Evolutionary conservation across 495 filamentous ascomycete genomes (phyloP), one percentile per base, ranked within the genome.

Genomic region (Oleoguttula mirabilis): DNA sequence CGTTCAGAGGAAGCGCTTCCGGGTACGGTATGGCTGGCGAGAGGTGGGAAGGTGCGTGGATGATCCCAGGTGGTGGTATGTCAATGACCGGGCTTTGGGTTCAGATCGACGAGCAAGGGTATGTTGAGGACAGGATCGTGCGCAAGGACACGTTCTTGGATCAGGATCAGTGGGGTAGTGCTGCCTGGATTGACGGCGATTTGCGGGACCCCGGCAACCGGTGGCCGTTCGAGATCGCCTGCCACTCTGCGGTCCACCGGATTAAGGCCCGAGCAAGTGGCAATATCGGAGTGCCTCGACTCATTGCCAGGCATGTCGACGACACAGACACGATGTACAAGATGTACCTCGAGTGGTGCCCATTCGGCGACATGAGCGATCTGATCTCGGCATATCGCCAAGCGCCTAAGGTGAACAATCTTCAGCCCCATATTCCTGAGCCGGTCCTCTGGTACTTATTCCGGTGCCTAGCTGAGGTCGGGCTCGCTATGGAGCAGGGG

Each of bases 401-500:
- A n/a, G n/a, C n/a, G n/a, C n/a, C n/a, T n/a, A n/a, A n/a, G n/a
- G n/a, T n/a, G n/a, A n/a, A n/a, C n/a, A n/a, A n/a, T n/a, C n/a
- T n/a, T n/a, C n/a, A n/a, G n/a, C n/a, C n/a, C n/a, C n/a, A n/a
- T n/a, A n/a, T n/a, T n/a, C n/a, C n/a, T n/a, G n/a, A n/a, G n/a
- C n/a, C n/a, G n/a, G n/a, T n/a, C n/a, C n/a, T n/a, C n/a, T n/a
- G n/a, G n/a, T n/a, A n/a, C n/a, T n/a, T n/a, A n/a, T n/a, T n/a
- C n/a, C n/a, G n/a, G n/a, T n/a, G n/a, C n/a, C n/a, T n/a, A n/a
- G n/a, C n/a, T n/a, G n/a, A n/a, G n/a, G n/a, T n/a, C n/a, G n/a
- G n/a, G n/a, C 6, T 35, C 3, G 21, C 21, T 6, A 24, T 47
- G 44, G 19, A 47, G 30, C 5, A 32, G 3, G 39, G 39, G 24